Evolutionary conservation across 495 filamentous ascomycete species (phyloP), one percentile per base, ranked within the genome.

Genomic region (Chlorociboria aeruginascens): DNA sequence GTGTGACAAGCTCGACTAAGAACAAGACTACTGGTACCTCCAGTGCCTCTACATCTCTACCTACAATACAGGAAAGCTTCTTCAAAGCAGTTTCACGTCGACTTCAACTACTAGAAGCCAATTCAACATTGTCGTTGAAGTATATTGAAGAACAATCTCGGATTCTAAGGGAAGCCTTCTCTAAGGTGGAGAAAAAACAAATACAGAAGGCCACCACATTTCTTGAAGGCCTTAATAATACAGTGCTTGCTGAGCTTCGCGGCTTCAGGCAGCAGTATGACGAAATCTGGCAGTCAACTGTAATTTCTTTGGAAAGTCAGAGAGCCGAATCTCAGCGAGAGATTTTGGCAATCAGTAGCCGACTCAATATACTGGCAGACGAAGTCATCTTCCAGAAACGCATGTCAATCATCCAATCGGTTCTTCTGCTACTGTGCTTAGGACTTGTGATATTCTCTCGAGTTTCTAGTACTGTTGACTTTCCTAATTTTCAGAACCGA

Each of bases 81-180:
- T 98, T 95, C 74, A 97, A 97, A 64, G 86, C 86, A 7, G 81
- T 98, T 4, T 85, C 87, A 51, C 95, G 96, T 61, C 85, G 92
- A 34, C 76, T 98, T 6, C 84, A 89, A 55, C 77, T 83, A 51
- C 81, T 98, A 11, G 92, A 98, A 63, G 77, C 86, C 16, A 96
- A 97, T 63, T 86, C 86, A 7, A 92, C 89, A 2, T 71, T 98
- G 28, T 95, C 89, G 0, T 74, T 98, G 3, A 85, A 94, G 56
- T 98, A 97, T 60, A 96, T 98, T 53, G 89, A 96, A 66, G 85
- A 92, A 43, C 92, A 98, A 60, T 97, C 92, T 12, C 80, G 79
- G 37, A 86, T 95, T 45, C 73, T 98, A 3, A 85, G 89, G 13
- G 88, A 95, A 45, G 89, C 90, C 1, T 92, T 98, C 54, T 77